Percentiles rank a stretch among this genome's conserved stretches.
Evolutionary conservation across 305 asterid species (phyloP).

Genomic region (Striga hermonthica): DNA sequence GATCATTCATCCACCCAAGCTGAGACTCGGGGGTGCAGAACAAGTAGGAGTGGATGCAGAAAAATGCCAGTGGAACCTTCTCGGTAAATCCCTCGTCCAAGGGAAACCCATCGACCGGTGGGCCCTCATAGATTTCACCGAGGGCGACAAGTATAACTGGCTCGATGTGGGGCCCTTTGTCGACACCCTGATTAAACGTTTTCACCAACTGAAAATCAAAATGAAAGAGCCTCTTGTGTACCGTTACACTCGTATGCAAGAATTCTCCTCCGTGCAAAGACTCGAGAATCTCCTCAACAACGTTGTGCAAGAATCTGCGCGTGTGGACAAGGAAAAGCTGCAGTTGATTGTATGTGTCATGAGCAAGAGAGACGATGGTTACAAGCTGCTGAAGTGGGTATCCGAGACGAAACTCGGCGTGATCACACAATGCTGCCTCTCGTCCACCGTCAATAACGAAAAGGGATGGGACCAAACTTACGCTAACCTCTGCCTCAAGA

Average conservation of each 20-base stretch:
- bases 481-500: constrained; percentile 62
- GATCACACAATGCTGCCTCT: constrained; percentile 57
- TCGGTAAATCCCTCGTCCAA: constrained; percentile 42
- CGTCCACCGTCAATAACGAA: constrained; percentile 13
- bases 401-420: constrained; percentile 55
- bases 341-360: constrained; percentile 61
- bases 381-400: constrained; percentile 57
- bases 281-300: constrained; percentile 39
- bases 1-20: constrained; percentile 50
- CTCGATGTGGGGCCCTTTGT: constrained; percentile 29
- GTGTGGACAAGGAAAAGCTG: constrained; percentile 27
- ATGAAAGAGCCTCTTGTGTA: constrained; percentile 44
- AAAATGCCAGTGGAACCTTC: constrained; percentile 63
- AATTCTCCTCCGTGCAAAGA: constrained; percentile 27
- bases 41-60: constrained; percentile 42
- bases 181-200: constrained; percentile 29
- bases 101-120: constrained; percentile 50
- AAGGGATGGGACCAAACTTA: constrained; percentile 45
- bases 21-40: constrained; percentile 44
- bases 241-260: constrained; percentile 32
- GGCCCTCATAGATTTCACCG: constrained; percentile 57
- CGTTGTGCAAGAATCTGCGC: constrained; percentile 33
- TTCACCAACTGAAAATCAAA: constrained; percentile 41
- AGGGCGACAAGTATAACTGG: constrained; percentile 10
- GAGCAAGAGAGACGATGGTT: constrained; percentile 44